A percentile compares a stretch with the other conserved stretches of the same genome.
These are phyloP conservation scores for Clarireedia sp. DNA, from an alignment of 2,329 filamentous ascomycete species.

Conservation along the genomic window DNA sequence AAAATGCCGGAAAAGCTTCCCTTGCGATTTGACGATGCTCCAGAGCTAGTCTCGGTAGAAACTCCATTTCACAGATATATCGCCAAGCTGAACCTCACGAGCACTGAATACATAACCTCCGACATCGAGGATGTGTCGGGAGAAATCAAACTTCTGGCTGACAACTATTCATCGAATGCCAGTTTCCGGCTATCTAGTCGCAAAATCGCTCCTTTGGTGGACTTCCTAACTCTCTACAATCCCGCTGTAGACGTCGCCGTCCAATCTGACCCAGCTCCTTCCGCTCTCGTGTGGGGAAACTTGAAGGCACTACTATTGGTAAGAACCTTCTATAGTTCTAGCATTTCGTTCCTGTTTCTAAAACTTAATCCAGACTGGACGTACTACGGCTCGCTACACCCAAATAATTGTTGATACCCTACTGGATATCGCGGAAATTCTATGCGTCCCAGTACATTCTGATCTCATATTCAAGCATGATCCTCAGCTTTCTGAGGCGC, in stretches of 20 bases:
- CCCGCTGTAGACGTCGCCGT: conserved; percentile 3
- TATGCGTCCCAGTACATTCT: not conserved
- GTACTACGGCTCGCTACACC: not conserved
- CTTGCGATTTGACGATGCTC: not conserved
- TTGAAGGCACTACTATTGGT: conserved; percentile 1
- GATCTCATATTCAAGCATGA: conserved; percentile 2
- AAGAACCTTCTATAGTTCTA: not conserved
- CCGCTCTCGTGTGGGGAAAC: conserved; percentile 1
- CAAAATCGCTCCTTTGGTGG: conserved; percentile 4
- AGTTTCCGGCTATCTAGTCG: not conserved
- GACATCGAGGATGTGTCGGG: conserved; percentile 5
- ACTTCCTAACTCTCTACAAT: conserved; percentile 3
- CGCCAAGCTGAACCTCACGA: not conserved
- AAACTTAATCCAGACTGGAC: not conserved
- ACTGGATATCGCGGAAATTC: not conserved
- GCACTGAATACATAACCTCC: not conserved
- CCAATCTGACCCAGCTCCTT: conserved; percentile 4
- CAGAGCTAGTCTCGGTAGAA: not conserved
- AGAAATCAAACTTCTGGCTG: conserved; percentile 3
- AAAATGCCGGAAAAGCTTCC: conserved; percentile 1
- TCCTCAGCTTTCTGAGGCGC: not conserved
- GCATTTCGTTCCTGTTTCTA: not conserved
- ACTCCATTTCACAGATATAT: conserved; percentile 2
- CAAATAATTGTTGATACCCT: conserved; percentile 1
- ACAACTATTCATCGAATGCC: conserved; percentile 1